Base-by-base conservation (phyloP, 805 yeast genomes). In the Candida vaughaniae region DNA sequence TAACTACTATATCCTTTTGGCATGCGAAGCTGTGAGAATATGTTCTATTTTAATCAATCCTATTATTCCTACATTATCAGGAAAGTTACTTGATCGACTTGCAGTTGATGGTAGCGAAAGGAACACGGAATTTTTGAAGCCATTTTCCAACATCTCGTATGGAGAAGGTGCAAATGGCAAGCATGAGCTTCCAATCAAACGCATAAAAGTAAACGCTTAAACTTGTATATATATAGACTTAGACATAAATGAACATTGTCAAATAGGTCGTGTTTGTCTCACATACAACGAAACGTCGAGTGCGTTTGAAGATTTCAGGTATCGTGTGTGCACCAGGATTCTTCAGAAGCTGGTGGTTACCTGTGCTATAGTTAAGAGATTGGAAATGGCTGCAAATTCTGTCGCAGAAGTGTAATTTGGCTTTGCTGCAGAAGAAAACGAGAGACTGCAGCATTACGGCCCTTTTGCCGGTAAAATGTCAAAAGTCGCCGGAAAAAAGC, bases 11-110 rank as follows among this genome's bases (percentile, higher is more conserved):
- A 77, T 90, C 2, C 78, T 74, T 43, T 51, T 75, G 6, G 82
- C 87, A 1, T 74, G 85, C 6, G 98, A 91, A 48, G 72, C 79
- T 1, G 69, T 81, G 11, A 70, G 98, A 39, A 72, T 86, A 0
- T 51, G 75, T 8, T 70, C 91, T 1, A 79, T 91, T 6, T 52
- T 85, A 23, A 66, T 84, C 22, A 80, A 74, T 41, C 87, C 96
- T 2, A 69, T 91, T 17, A 78, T 85, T 27, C 97, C 98, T 0
- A 62, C 63, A 3, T 65, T 88, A 34, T 59, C 95, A 0, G 43
- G 51, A 0, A 59, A 62, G 8, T 62, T 87, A 4, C 64, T 91
- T 12, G 82, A 83, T 51, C 65, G 86, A 37, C 55, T 91, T 35
- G 75, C 70, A 9, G 95, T 88, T 2, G 51, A 51, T 5, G 30